Evolutionary conservation across 345 rosid species (phyloP), one percentile per base, ranked within the genome.

Genomic region (Diplotaxis tenuifolia): DNA sequence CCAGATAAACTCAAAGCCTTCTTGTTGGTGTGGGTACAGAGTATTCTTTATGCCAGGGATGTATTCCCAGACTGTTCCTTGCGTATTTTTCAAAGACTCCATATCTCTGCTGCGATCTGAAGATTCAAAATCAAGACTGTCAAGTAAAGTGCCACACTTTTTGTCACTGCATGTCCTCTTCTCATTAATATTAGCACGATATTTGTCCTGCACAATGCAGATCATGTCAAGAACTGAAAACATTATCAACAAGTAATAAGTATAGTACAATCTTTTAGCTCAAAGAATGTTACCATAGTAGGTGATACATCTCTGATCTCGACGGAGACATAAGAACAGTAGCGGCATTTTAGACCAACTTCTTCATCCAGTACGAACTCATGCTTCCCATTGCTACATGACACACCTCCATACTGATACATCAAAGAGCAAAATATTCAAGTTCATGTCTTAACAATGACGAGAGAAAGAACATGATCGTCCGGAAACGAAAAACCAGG

Each of bases 1-100:
- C 97, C 98, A 91, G 4, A 91, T 71, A 72, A 94, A 94, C 65
- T 89, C 90, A 54, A 94, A 89, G 10, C 93, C 97, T 40, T 91
- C 91, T 21, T 70, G 83, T 74, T 91, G 98, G 75, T 94, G 97
- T 1, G 71, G 84, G 45, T 79, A 87, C 87, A 94, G 38, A 56
- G 72, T 75, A 36, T 45, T 75, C 45, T 62, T 77, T 4, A 81
- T 25, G 21, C 84, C 82, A 38, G 98, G 98, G 63, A 93, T 77
- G 61, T 83, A 75, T 64, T 83, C 81, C 97, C 94, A 89, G 28
- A 92, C 92, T 0, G 91, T 88, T 62, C 89, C 94, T 65, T 80
- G 25, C 8, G 42, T 63, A 70, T 68, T 22, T 22, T 59, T 67
- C 15, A 54, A 7, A 49, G 60, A 42, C 28, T 76, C 59, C 19